These are phyloP conservation scores for Tetrastigma voinierianum DNA, from an alignment of 164 flowering plant genomes.

Conservation along the genomic window DNA sequence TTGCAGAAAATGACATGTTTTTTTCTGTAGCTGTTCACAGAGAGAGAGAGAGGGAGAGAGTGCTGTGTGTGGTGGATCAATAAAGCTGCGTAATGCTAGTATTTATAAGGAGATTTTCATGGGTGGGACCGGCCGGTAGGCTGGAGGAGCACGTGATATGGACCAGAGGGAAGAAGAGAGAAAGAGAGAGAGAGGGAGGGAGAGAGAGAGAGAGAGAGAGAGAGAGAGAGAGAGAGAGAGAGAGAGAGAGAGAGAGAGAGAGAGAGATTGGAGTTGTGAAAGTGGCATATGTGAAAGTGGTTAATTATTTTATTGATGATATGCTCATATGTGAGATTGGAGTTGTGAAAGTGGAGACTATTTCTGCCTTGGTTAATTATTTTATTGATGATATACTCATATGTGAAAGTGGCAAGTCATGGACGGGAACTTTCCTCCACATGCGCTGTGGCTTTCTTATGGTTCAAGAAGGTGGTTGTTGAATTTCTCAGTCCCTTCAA, in stretches of 20 bases:
- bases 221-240: background rate
- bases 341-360: background rate
- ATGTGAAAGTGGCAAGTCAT: conserved; percentile 4
- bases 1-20: conserved; percentile 24
- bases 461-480: background rate
- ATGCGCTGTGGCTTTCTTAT: conserved; percentile 1
- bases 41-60: background rate
- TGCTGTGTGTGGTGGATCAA: too few relatives aligned
- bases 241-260: background rate
- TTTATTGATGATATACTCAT: background rate
- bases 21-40: too few relatives aligned
- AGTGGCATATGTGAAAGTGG: background rate
- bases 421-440: conserved; percentile 3
- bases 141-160: conserved; percentile 8
- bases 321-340: background rate
- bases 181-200: background rate
- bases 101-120: conserved; percentile 8
- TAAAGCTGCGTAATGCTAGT: background rate
- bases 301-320: background rate
- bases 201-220: background rate
- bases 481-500: conserved; percentile 1
- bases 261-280: background rate
- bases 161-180: background rate
- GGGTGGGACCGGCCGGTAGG: background rate
- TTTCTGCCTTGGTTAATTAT: background rate